These are phyloP conservation scores for Proliferodiscus dingleyae DNA, from an alignment of 2,329 filamentous ascomycete species.

Conservation along the genomic window DNA sequence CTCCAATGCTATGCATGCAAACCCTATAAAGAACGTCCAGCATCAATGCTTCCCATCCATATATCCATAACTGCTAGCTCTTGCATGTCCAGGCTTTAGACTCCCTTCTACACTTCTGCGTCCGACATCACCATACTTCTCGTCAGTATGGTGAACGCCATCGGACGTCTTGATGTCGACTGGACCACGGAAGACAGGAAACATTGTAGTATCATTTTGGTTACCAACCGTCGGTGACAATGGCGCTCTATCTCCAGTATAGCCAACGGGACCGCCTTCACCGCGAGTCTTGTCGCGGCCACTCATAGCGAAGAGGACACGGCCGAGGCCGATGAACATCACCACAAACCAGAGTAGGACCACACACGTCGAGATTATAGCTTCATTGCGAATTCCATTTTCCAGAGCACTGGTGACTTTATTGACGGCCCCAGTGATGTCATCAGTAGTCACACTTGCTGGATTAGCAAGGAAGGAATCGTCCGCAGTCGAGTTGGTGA, in stretches of 20 bases:
- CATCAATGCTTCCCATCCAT: too few species aligned
- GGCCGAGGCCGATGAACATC: conserved; percentile 66
- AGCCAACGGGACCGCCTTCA: conserved; percentile 47
- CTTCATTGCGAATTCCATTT: conserved; percentile 67
- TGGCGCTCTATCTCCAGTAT: conserved; percentile 18
- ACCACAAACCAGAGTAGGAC: conserved; percentile 74
- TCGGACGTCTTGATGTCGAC: conserved; percentile 10
- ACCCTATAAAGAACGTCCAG: too few species aligned
- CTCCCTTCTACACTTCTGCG: too few species aligned
- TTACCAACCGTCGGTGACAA: conserved; percentile 12
- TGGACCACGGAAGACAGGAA: conserved; percentile 23
- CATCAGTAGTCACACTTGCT: conserved; percentile 68
- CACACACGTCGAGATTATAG: conserved; percentile 71
- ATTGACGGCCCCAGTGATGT: conserved; percentile 71
- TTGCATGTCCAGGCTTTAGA: too few species aligned
- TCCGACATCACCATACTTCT: conserved; percentile 17
- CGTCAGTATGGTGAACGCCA: conserved; percentile 11
- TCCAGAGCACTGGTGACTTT: conserved; percentile 64
- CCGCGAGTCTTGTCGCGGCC: conserved; percentile 54
- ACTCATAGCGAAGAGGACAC: conserved; percentile 58
- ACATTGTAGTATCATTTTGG: conserved; percentile 9
- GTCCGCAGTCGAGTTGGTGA: conserved; percentile 54
- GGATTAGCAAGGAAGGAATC: conserved; percentile 74
- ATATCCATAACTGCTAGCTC: too few species aligned
- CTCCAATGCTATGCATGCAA: too few species aligned